Conservation (phyloP, 805 yeast species). For the Yarrowia yakushimensis region DNA sequence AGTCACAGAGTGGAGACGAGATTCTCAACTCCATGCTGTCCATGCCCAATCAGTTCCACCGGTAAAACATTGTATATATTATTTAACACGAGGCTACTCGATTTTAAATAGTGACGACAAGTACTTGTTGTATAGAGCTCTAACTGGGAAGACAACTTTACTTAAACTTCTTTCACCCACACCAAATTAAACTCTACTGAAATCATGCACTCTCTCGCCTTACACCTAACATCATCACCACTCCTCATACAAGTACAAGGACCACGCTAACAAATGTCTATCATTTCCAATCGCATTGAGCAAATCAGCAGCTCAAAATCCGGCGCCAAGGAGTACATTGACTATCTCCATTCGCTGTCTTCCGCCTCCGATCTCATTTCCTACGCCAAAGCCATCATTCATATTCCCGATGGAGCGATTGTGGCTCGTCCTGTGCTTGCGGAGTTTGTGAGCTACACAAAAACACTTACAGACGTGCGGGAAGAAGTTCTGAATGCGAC, state of each 20-base stretch:
- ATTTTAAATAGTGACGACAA: no score
- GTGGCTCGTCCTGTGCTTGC: constrained; percentile 20
- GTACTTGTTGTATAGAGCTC: no score
- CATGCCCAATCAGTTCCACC: constrained; percentile 9
- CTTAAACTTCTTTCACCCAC: no score
- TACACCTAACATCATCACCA: not conserved
- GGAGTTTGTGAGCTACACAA: not conserved
- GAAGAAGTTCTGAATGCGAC: not conserved
- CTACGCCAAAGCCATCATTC: not conserved
- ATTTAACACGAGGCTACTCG: no score
- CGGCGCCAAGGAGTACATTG: constrained; percentile 5
- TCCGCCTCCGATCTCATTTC: not conserved
- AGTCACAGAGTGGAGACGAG: not conserved
- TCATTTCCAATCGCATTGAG: not conserved
- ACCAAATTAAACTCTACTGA: no score
- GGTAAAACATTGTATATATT: not conserved
- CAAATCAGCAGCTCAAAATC: not conserved
- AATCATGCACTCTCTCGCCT: no score
- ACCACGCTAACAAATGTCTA: not conserved
- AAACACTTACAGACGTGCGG: not conserved
- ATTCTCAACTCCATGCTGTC: constrained; percentile 2
- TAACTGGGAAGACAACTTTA: no score
- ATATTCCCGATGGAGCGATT: constrained; percentile 12
- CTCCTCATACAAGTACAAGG: not conserved
- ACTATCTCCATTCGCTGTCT: not conserved